phyloP scores from a whole-genome alignment of 139 green algal genomes.

The Raphidocelis subcapitata region DNA sequence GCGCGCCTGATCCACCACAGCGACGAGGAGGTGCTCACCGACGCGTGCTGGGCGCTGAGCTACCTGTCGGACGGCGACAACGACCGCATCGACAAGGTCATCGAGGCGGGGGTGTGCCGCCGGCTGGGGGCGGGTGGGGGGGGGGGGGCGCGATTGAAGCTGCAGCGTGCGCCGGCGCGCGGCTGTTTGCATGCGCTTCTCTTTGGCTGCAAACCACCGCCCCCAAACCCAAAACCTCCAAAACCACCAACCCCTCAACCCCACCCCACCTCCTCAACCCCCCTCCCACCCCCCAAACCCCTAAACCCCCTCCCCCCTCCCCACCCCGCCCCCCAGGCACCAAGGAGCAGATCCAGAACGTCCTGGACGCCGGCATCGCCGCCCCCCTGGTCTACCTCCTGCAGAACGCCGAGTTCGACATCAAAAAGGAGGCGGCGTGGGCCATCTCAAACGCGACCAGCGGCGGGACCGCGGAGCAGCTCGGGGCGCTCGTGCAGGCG shows the following conservation, averaged over 20 bases:
- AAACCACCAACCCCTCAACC: too few relatives aligned
- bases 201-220: too few relatives aligned
- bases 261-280: too few relatives aligned
- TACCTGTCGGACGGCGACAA: slow-evolving; percentile 99
- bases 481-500: slow-evolving; percentile 24
- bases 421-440: slow-evolving; percentile 99
- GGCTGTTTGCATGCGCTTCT: too few relatives aligned
- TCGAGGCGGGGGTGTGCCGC: slow-evolving; percentile 89
- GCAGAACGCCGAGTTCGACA: slow-evolving; percentile 92
- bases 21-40: slow-evolving; percentile 99
- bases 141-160: too few relatives aligned
- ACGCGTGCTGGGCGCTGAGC: slow-evolving; percentile 98
- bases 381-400: slow-evolving; percentile 90
- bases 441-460: slow-evolving; percentile 98
- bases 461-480: slow-evolving; percentile 81
- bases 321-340: slow-evolving; percentile 16
- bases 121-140: too few relatives aligned
- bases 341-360: slow-evolving; percentile 97
- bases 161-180: too few relatives aligned
- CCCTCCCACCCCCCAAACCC: too few relatives aligned
- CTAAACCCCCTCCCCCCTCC: too few relatives aligned
- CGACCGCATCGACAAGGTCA: slow-evolving; percentile 98
- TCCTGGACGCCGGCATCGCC: slow-evolving; percentile 91
- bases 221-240: too few relatives aligned
- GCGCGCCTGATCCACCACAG: slow-evolving; percentile 86